Conservation (phyloP, 352 stramenopile species). For the Phytophthora niederhauseri region DNA sequence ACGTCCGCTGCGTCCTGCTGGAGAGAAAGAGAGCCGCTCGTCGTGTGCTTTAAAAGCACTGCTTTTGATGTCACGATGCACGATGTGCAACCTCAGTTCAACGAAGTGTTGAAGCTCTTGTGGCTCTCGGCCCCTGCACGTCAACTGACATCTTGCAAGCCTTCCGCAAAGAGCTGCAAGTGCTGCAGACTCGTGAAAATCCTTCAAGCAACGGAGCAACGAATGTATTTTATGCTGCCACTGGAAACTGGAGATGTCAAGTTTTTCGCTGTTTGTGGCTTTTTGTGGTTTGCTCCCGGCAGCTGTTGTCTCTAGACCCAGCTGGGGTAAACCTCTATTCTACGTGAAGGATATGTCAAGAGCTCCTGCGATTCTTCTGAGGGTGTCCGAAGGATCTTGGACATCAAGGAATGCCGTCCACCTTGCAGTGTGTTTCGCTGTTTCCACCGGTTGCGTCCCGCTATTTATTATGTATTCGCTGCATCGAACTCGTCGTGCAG, state of each 20-base stretch:
- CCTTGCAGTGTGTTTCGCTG: no score
- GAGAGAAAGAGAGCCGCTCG: neutral
- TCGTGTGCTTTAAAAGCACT: conserved; percentile 1
- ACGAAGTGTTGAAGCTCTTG: neutral
- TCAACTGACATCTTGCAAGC: neutral
- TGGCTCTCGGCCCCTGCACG: neutral
- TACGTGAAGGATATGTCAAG: neutral
- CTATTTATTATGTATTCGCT: no score
- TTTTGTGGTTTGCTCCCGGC: neutral
- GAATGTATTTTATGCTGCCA: no score
- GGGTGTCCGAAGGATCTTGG: no score
- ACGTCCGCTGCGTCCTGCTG: neutral
- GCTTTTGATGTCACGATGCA: neutral
- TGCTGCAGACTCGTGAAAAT: neutral
- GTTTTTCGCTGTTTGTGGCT: conserved; percentile 3
- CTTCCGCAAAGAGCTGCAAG: neutral
- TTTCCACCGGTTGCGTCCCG: no score
- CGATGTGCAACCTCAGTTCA: neutral
- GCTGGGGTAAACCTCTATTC: neutral
- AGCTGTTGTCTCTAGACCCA: neutral
- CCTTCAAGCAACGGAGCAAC: neutral
- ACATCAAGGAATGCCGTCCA: no score
- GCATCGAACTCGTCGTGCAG: no score
- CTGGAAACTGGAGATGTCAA: neutral
- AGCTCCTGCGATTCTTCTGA: neutral